Percentiles rank a stretch among this genome's conserved stretches.
phyloP scores from a whole-genome alignment of 805 yeast species.

The Sugiyamaella valdiviana region DNA sequence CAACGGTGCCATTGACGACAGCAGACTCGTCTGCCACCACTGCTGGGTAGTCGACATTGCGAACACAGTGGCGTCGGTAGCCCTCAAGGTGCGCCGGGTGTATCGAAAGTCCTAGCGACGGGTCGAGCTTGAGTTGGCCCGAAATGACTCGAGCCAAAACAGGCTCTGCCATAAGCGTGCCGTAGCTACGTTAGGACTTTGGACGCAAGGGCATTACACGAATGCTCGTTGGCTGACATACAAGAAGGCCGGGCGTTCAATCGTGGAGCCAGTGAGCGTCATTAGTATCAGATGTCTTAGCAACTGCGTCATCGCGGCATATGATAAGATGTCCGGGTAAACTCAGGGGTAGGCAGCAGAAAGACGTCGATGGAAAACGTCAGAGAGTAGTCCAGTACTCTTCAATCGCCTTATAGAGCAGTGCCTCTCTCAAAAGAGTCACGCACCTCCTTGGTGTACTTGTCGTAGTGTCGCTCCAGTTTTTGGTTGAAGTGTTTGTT shows the following conservation, averaged over 20 bases:
- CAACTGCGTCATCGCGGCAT: no score
- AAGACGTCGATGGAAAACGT: no score
- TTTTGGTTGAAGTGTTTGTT: slow-evolving; percentile 70
- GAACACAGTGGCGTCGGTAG: slow-evolving; percentile 18
- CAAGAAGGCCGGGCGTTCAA: not conserved
- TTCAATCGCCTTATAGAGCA: no score
- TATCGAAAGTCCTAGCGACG: slow-evolving; percentile 3
- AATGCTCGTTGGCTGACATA: no score
- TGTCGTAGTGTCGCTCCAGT: slow-evolving; percentile 51
- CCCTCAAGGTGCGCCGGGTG: slow-evolving; percentile 16
- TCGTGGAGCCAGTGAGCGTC: no score
- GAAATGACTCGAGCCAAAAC: slow-evolving; percentile 20
- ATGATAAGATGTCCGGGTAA: not conserved
- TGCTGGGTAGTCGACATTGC: slow-evolving; percentile 23
- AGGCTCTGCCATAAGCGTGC: slow-evolving; percentile 21
- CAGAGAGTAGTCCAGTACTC: no score
- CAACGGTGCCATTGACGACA: slow-evolving; percentile 19
- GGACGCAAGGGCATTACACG: no score
- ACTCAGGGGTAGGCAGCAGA: not conserved
- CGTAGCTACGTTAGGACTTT: slow-evolving; percentile 20
- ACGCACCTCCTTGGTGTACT: slow-evolving; percentile 32
- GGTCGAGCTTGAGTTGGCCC: slow-evolving; percentile 9
- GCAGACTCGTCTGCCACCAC: slow-evolving; percentile 5
- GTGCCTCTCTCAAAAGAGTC: slow-evolving; percentile 36
- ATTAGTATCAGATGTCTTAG: no score